phyloP scores from a whole-genome alignment of 331 rosid species.

The Rhamnella rubrinervis region DNA sequence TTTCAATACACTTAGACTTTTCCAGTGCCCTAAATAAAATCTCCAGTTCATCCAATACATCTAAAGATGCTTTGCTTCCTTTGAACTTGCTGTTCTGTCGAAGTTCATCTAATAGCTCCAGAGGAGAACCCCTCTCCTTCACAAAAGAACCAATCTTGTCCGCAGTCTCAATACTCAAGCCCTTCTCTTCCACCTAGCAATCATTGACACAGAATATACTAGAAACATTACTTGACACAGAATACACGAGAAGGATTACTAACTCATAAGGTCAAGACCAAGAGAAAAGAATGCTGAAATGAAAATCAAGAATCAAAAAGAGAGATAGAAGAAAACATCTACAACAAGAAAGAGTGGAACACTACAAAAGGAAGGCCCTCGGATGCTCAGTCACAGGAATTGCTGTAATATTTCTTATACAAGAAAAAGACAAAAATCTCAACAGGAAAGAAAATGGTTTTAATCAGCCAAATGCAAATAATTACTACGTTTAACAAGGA shows the following conservation, averaged over 20 bases:
- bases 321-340: not conserved
- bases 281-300: not conserved
- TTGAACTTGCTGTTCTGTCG: constrained; percentile 62
- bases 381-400: no score
- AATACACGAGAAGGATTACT: constrained; percentile 10
- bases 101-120: constrained; percentile 63
- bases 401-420: no score
- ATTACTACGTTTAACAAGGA: not conserved
- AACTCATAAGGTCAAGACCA: not conserved
- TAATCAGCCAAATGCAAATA: no score
- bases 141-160: constrained; percentile 79
- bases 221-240: constrained; percentile 16
- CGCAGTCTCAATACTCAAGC: constrained; percentile 67
- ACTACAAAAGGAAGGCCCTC: no score
- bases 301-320: not conserved
- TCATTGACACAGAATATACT: constrained; percentile 15
- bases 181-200: constrained; percentile 88
- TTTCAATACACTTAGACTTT: constrained; percentile 60
- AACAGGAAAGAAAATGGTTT: no score
- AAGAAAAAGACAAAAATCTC: no score
- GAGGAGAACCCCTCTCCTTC: constrained; percentile 77
- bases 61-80: constrained; percentile 48
- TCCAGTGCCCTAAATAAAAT: constrained; percentile 77
- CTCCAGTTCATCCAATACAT: constrained; percentile 75
- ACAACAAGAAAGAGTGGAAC: not conserved